A percentile compares a stretch with the other conserved stretches of the same genome.
phyloP scores from a whole-genome alignment of 108 stramenopile species.

The Mayamaea pseudoterrestris region DNA sequence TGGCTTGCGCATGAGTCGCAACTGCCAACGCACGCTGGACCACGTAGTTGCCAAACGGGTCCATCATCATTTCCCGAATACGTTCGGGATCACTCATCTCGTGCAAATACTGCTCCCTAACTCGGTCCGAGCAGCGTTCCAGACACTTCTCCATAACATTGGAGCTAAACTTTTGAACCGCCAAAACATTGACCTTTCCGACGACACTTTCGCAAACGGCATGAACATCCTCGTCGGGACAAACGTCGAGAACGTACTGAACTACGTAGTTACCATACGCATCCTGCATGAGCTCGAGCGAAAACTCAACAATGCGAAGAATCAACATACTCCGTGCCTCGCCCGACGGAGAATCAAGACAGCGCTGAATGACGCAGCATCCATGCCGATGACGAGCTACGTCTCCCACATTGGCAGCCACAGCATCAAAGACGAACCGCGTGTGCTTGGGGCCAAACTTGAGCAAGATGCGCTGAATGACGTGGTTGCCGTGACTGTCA shows the following conservation, averaged over 20 bases:
- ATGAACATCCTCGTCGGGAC: conserved; percentile 84
- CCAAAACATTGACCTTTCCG: conserved; percentile 82
- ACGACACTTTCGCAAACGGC: conserved; percentile 81
- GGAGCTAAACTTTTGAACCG: conserved; percentile 94
- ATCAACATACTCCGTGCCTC: conserved; percentile 80
- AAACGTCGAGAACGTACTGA: conserved; percentile 85
- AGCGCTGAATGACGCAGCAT: conserved; percentile 96
- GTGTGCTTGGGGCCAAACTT: conserved; percentile 84
- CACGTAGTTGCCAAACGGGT: conserved; percentile 96
- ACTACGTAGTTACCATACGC: conserved; percentile 93
- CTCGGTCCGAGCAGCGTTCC: conserved; percentile 81
- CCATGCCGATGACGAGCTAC: conserved; percentile 97
- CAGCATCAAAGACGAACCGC: conserved; percentile 89
- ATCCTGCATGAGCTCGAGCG: conserved; percentile 95
- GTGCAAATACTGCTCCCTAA: conserved; percentile 74
- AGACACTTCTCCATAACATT: conserved; percentile 98
- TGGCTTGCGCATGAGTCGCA: conserved; percentile 84
- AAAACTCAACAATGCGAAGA: conserved; percentile 80
- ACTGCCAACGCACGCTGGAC: conserved; percentile 88
- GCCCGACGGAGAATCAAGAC: conserved; percentile 84
- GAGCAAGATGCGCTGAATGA: conserved; percentile 89
- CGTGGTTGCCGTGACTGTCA: conserved; percentile 97
- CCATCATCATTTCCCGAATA: conserved; percentile 86
- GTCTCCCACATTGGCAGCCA: conserved; percentile 78
- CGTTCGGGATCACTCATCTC: conserved; percentile 78